Percentiles rank a stretch among this genome's conserved stretches.
Conservation (phyloP, 257 asterid genomes). For the Nicotiana sylvestris region DNA sequence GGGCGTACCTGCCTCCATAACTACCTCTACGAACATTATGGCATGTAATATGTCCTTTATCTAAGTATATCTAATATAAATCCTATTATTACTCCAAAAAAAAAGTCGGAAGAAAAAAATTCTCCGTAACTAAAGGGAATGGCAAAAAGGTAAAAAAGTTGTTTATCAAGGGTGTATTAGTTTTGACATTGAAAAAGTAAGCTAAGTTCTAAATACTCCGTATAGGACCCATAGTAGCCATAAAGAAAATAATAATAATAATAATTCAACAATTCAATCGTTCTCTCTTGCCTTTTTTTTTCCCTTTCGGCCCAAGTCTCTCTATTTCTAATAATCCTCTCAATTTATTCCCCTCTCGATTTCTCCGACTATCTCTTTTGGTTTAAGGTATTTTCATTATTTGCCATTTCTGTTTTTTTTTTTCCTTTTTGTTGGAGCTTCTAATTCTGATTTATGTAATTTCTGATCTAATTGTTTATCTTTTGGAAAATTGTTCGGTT, state of each 20-base stretch:
- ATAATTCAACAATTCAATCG: not conserved
- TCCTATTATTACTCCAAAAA: too few species aligned
- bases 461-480: not conserved
- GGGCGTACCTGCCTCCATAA: too few species aligned
- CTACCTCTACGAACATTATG: too few species aligned
- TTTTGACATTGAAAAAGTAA: not conserved
- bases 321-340: not conserved
- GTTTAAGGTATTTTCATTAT: not conserved
- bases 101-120: too few species aligned
- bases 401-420: not conserved
- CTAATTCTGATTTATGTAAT: not conserved
- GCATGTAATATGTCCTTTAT: too few species aligned
- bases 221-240: not conserved
- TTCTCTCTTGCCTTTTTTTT: not conserved
- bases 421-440: not conserved
- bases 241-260: not conserved
- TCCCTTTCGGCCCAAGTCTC: not conserved
- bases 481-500: not conserved
- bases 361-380: not conserved
- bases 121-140: not conserved
- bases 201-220: not conserved
- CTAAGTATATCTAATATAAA: too few species aligned
- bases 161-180: not conserved
- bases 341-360: not conserved
- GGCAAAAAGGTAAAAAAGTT: not conserved